phyloP scores from a whole-genome alignment of 2,329 filamentous ascomycete species.

The Neobulgaria alba region DNA sequence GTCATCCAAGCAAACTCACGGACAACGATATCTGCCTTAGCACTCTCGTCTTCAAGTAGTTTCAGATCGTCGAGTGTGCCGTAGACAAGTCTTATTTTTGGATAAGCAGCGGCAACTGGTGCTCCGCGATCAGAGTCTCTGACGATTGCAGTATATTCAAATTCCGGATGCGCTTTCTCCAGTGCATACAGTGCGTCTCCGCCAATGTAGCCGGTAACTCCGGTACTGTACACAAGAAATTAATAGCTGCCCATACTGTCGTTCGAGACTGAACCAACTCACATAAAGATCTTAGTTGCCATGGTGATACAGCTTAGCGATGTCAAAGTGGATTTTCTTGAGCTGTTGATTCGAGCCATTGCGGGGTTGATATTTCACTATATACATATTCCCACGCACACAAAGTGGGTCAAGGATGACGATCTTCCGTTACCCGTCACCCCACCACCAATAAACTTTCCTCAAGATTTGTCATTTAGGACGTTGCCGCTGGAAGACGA shows the following conservation, averaged over 20 bases:
- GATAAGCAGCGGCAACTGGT: constrained; percentile 36
- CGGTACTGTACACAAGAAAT: constrained; percentile 24
- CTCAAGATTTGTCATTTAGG: too few species aligned
- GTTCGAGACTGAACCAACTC: too few species aligned
- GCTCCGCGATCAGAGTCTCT: constrained; percentile 40
- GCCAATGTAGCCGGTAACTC: constrained; percentile 35
- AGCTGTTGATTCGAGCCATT: too few species aligned
- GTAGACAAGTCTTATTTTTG: constrained; percentile 41
- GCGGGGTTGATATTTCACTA: too few species aligned
- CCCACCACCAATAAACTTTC: too few species aligned
- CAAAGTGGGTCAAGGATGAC: too few species aligned
- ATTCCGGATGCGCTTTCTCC: constrained; percentile 38
- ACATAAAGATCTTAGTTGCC: constrained; percentile 22
- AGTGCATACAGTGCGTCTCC: constrained; percentile 37
- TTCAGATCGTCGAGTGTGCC: constrained; percentile 39
- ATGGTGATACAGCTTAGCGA: too few species aligned
- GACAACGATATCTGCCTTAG: constrained; percentile 42
- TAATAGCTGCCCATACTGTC: too few species aligned
- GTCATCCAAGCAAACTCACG: constrained; percentile 11
- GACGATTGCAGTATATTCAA: constrained; percentile 40
- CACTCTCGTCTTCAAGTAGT: constrained; percentile 36
- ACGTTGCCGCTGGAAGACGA: too few species aligned
- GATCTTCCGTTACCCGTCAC: too few species aligned
- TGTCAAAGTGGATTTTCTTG: too few species aligned
- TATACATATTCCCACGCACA: too few species aligned